Percentiles rank a stretch among this genome's conserved stretches.
Evolutionary conservation across 768 basidiomycete species (phyloP).

Genomic region (Collybia sp.): DNA sequence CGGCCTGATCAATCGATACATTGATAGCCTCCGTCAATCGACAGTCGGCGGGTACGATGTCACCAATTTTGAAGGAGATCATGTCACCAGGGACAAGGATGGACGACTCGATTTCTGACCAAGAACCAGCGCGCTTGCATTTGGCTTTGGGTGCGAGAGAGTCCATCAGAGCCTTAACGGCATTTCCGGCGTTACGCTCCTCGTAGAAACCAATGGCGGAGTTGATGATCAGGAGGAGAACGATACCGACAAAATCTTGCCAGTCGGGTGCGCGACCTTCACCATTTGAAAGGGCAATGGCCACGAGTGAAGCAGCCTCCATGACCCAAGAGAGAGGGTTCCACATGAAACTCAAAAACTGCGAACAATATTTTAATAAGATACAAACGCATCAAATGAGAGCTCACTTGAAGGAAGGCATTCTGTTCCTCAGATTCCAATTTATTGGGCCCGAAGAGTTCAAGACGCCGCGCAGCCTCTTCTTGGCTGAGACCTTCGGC

Average conservation of each 20-base stretch:
- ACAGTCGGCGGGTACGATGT: conserved; percentile 96
- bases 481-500: conserved; percentile 71
- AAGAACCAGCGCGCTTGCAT: conserved; percentile 79
- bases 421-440: conserved; percentile 90
- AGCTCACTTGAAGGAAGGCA: conserved; percentile 74
- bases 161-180: conserved; percentile 99
- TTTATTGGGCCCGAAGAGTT: conserved; percentile 95
- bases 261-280: conserved; percentile 84
- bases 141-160: conserved; percentile 97
- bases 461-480: conserved; percentile 81
- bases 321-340: conserved; percentile 99
- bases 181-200: conserved; percentile 95
- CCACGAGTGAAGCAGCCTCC: conserved; percentile 93
- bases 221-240: conserved; percentile 89
- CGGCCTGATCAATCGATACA: conserved; percentile 97
- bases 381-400: not conserved
- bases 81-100: conserved; percentile 93
- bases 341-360: conserved; percentile 99
- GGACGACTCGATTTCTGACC: conserved; percentile 90
- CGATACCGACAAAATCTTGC: conserved; percentile 97
- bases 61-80: conserved; percentile 98
- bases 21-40: conserved; percentile 96
- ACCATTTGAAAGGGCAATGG: conserved; percentile 95
- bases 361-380: conserved; percentile 2
- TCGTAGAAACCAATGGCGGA: conserved; percentile 98